These are phyloP conservation scores for Quercus robur DNA, from an alignment of 306 rosid genomes.

Conservation along the genomic window DNA sequence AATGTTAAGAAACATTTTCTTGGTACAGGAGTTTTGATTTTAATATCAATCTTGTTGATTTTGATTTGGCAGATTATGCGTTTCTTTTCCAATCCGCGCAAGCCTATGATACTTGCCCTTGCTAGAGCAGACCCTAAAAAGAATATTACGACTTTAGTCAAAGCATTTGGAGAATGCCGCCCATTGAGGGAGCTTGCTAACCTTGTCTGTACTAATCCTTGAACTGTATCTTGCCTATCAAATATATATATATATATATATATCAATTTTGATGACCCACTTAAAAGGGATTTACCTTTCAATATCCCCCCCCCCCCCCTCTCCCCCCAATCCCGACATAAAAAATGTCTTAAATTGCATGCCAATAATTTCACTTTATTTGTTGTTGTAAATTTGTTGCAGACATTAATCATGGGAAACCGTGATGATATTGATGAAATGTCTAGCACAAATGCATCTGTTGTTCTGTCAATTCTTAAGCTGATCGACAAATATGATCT, in stretches of 20 bases:
- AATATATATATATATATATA: neutral
- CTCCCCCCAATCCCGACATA: too few relatives aligned
- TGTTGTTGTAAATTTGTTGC: neutral
- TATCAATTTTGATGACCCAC: neutral
- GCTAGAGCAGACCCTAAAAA: constrained; percentile 72
- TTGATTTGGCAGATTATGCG: constrained; percentile 48
- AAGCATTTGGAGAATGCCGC: constrained; percentile 73
- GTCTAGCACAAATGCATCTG: constrained; percentile 55
- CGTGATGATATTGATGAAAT: constrained; percentile 61
- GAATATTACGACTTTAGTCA: constrained; percentile 54
- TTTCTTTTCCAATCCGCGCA: constrained; percentile 63
- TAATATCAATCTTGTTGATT: constrained; percentile 6
- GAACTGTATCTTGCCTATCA: neutral
- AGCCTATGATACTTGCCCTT: constrained; percentile 74
- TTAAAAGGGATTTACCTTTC: neutral
- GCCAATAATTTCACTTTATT: neutral
- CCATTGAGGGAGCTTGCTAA: constrained; percentile 59
- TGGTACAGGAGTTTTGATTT: neutral
- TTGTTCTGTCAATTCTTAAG: constrained; percentile 55
- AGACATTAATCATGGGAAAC: constrained; percentile 63
- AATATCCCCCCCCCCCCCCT: neutral
- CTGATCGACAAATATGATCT: constrained; percentile 55
- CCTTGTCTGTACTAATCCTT: constrained; percentile 36
- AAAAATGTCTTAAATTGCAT: neutral
- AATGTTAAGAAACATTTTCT: neutral